Evolutionary conservation across 2,329 filamentous ascomycete genomes (phyloP), one percentile per base, ranked within the genome.

Genomic region (Colletotrichum sp.): DNA sequence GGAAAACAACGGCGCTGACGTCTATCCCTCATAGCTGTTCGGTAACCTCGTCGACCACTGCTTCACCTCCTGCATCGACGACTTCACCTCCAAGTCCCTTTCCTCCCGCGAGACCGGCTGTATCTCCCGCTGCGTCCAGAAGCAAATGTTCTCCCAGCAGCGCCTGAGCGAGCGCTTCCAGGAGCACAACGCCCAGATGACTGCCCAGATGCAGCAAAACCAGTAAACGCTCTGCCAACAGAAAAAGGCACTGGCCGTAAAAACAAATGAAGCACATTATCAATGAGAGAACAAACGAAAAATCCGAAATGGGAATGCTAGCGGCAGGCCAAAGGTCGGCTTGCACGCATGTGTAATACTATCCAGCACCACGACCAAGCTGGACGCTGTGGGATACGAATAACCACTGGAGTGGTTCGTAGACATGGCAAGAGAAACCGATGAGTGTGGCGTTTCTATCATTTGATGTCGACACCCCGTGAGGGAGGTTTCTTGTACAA

Each of bases 61-160:
- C 92, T 99, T 99, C 91, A 93, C 95, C 85, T 94, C 97, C 87
- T 99, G 97, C 90, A 92, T 99, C 87, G 96, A 96, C 87, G 96
- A 99, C 90, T 99, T 99, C 92, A 98, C 96, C 83, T 98, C 96
- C 88, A 99, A 99, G 89, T 95, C 95, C 65, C 92, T 99, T 79
- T 94, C 95, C 78, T 91, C 93, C 80, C 94, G 95, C 84, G 97
- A 99, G 88, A 94, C 95, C 83, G 94, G 95, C 85, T 99, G 97
- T 89, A 93, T 99, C 82, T 93, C 95, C 88, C 95, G 96, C 82
- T 99, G 97, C 87, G 96, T 99, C 78, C 94, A 97, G 87, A 99
- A 99, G 90, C 95, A 95, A 87, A 93, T 99, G 90, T 97, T 98
- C 86, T 94, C 94, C 78, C 95, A 95, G 79, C 95, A 97, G 87